Evolutionary conservation across 352 stramenopile genomes (phyloP).

Genomic region (Pythium guiyangense): DNA sequence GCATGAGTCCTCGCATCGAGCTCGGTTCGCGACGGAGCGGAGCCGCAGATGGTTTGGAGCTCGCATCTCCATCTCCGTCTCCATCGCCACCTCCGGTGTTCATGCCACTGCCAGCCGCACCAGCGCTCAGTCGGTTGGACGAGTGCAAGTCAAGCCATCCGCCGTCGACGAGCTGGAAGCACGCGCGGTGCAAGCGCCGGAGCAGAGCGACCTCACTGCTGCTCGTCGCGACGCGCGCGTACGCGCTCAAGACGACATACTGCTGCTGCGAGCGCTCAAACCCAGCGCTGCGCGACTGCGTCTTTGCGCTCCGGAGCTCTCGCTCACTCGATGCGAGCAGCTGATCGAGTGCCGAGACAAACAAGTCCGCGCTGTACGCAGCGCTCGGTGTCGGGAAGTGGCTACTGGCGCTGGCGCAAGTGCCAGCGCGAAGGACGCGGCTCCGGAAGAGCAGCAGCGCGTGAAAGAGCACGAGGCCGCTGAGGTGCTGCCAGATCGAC

Average conservation of each 20-base stretch:
- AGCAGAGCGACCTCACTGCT: not conserved
- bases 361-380: conserved; percentile 5
- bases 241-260: conserved; percentile 6
- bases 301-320: not conserved
- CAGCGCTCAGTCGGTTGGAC: no score
- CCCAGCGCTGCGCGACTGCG: not conserved
- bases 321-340: not conserved
- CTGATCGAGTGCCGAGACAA: conserved; percentile 9
- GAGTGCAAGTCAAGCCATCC: not conserved
- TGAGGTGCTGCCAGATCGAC: conserved; percentile 25
- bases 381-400: not conserved
- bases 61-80: not conserved
- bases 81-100: no score
- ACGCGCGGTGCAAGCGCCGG: conserved; percentile 4
- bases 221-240: not conserved
- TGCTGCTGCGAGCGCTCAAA: conserved; percentile 10
- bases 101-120: not conserved
- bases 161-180: conserved; percentile 1
- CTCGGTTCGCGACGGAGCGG: not conserved
- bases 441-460: conserved; percentile 21
- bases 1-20: not conserved
- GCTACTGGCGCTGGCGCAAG: not conserved
- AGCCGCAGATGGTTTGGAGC: not conserved
- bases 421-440: not conserved
- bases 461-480: conserved; percentile 41